Conservation (phyloP, 1,284 basidiomycete species). For the Puccinia hordei region DNA sequence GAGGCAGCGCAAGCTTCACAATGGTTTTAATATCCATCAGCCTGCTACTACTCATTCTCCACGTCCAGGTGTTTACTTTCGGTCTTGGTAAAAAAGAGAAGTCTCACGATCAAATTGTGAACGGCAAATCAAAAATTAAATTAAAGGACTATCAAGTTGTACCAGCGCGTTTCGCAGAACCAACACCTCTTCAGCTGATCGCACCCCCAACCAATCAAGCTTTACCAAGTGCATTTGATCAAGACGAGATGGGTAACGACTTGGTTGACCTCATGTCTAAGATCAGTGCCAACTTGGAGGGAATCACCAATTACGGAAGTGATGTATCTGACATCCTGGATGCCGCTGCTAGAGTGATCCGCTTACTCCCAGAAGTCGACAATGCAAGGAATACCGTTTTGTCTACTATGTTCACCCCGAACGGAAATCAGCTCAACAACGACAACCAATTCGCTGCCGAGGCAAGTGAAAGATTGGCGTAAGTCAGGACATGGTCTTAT, state of each 20-base stretch:
- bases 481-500: not conserved
- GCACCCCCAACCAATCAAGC: not conserved
- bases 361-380: constrained; percentile 20
- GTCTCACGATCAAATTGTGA: not conserved
- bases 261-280: not conserved
- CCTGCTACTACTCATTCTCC: constrained; percentile 3
- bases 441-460: not conserved
- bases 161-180: not conserved
- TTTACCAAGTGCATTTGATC: not conserved
- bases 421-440: not conserved
- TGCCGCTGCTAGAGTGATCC: not conserved
- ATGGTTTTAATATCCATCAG: not conserved
- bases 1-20: not conserved
- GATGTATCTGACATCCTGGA: constrained; percentile 19
- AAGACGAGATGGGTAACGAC: not conserved
- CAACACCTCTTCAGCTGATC: not conserved
- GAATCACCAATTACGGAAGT: constrained; percentile 21
- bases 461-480: not conserved
- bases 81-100: not conserved
- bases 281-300: not conserved
- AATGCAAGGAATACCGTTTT: not conserved
- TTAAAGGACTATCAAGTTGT: not conserved
- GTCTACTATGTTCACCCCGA: not conserved
- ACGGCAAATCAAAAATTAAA: too few relatives aligned
- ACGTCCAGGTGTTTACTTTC: not conserved